These are phyloP conservation scores for Backusella mclennaniae DNA, from an alignment of 192 early-diverging fungal genomes.

Conservation along the genomic window DNA sequence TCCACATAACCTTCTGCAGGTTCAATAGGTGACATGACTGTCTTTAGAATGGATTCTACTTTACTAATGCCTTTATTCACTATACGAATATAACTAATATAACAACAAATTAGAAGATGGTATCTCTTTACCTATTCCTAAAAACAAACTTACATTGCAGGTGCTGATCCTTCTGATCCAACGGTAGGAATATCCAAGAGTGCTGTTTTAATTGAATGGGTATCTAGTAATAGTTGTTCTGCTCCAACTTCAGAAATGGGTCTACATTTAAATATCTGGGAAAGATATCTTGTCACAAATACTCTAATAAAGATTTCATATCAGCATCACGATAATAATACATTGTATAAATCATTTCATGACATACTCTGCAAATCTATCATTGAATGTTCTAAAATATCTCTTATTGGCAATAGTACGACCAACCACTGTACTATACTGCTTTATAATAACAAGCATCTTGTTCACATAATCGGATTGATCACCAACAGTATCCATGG, in stretches of 20 bases:
- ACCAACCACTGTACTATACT: conserved; percentile 57
- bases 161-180: conserved; percentile 51
- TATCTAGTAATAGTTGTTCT: conserved; percentile 95
- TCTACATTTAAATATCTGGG: conserved; percentile 71
- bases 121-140: background rate
- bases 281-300: conserved; percentile 66
- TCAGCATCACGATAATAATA: background rate
- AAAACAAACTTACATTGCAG: conserved; percentile 53
- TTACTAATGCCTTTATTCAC: conserved; percentile 78
- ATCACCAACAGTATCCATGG: conserved; percentile 87
- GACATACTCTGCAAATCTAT: conserved; percentile 87
- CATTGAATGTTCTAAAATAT: conserved; percentile 87
- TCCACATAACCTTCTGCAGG: conserved; percentile 83
- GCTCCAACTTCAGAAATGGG: conserved; percentile 93
- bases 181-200: conserved; percentile 74
- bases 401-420: conserved; percentile 64
- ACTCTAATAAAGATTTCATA: conserved; percentile 42
- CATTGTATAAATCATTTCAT: background rate
- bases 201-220: conserved; percentile 85
- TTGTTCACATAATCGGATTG: conserved; percentile 84
- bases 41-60: conserved; percentile 88
- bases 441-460: conserved; percentile 58
- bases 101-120: background rate
- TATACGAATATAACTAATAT: conserved; percentile 75
- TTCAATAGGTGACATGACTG: conserved; percentile 80